phyloP scores from a whole-genome alignment of 139 green algal species.

The Picochlorum sp. region DNA sequence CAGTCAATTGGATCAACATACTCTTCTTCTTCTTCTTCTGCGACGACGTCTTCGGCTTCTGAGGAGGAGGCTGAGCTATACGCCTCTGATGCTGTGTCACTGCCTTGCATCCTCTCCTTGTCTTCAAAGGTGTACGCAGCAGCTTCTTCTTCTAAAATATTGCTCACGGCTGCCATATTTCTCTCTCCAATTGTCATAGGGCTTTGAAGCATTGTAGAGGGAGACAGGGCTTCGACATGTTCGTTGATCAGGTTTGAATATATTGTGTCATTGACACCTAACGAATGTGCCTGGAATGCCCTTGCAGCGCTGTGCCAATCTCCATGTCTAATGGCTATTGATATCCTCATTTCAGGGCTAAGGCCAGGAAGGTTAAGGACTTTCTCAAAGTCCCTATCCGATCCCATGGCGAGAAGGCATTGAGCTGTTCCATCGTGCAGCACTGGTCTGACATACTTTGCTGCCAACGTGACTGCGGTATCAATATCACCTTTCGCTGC shows the following conservation, averaged over 20 bases:
- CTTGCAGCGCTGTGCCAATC: conserved; percentile 24
- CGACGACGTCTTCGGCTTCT: not conserved
- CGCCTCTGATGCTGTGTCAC: conserved; percentile 17
- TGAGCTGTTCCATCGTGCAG: conserved; percentile 41
- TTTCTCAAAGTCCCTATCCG: conserved; percentile 17
- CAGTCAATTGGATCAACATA: conserved; percentile 21
- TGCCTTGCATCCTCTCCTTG: conserved; percentile 32
- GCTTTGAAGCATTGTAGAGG: not conserved
- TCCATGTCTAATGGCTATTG: conserved; percentile 23
- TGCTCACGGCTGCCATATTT: conserved; percentile 3
- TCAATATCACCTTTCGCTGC: conserved; percentile 31
- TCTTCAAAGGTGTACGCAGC: conserved; percentile 3
- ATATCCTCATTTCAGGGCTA: conserved; percentile 26
- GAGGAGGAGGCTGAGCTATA: not conserved
- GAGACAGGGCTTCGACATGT: not conserved
- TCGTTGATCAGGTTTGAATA: not conserved
- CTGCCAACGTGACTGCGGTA: conserved; percentile 25
- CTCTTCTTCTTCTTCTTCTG: conserved; percentile 1
- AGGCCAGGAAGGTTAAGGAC: conserved; percentile 36
- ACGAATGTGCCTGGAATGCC: conserved; percentile 28
- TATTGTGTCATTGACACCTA: conserved; percentile 21
- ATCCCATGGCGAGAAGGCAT: conserved; percentile 39
- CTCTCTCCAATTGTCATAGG: not conserved
- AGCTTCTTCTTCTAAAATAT: conserved; percentile 10
- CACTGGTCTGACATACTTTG: conserved; percentile 21